Conservation (phyloP, 805 yeast species). For the Zygoascus flipseniorum region DNA sequence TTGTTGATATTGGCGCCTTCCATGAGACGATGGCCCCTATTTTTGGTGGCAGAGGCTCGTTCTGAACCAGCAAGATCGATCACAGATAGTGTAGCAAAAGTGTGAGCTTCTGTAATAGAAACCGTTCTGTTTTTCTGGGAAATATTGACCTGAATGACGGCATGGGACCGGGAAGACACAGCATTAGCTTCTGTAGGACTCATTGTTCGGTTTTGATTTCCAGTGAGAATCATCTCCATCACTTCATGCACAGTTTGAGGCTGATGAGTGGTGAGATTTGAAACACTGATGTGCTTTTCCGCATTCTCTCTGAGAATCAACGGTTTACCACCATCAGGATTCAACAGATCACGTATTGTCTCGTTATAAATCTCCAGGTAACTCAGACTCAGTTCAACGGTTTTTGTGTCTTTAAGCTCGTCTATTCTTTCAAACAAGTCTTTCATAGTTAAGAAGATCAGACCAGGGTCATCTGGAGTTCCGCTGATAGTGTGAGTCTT, state of each 20-base stretch:
- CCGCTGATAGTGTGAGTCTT: constrained; percentile 89
- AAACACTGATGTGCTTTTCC: constrained; percentile 54
- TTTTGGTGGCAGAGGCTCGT: constrained; percentile 82
- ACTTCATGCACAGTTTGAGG: constrained; percentile 35
- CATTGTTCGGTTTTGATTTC: constrained; percentile 69
- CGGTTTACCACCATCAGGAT: constrained; percentile 36
- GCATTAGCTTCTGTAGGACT: constrained; percentile 90
- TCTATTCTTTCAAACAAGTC: constrained; percentile 63
- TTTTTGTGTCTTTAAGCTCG: constrained; percentile 42
- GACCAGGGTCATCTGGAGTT: constrained; percentile 61
- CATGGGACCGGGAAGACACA: constrained; percentile 87
- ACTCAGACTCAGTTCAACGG: constrained; percentile 48
- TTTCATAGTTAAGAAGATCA: constrained; percentile 68
- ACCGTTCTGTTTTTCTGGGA: constrained; percentile 51
- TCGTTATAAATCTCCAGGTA: constrained; percentile 90
- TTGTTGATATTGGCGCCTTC: constrained; percentile 94
- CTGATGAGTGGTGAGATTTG: constrained; percentile 56
- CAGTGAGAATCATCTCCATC: constrained; percentile 61
- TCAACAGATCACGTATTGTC: constrained; percentile 68
- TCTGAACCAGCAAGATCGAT: constrained; percentile 95
- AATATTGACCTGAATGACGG: constrained; percentile 77
- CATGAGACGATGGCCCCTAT: constrained; percentile 67
- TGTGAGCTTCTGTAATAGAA: constrained; percentile 57
- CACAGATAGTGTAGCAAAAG: constrained; percentile 72
- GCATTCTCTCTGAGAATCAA: constrained; percentile 62